Evolutionary conservation across 257 asterid genomes (phyloP).

Genomic region (Agastache rugosa): DNA sequence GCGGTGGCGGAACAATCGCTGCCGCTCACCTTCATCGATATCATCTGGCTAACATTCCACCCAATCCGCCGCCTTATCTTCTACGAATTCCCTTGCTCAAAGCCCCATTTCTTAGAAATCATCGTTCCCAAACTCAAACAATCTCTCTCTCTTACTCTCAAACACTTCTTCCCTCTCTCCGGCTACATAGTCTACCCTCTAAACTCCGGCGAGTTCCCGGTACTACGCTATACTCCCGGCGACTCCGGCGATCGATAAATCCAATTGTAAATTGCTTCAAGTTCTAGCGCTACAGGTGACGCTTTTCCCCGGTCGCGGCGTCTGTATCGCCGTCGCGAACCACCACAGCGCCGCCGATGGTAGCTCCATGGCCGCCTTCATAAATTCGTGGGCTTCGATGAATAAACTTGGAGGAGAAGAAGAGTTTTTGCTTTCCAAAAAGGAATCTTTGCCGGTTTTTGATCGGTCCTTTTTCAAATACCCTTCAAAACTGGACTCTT

Average conservation of each 20-base stretch:
- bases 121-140: constrained; percentile 50
- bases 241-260: constrained; percentile 40
- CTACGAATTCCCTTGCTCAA: constrained; percentile 37
- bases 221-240: constrained; percentile 40
- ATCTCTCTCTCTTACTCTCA: constrained; percentile 61
- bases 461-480: constrained; percentile 39
- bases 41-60: constrained; percentile 28
- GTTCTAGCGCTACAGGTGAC: constrained; percentile 56
- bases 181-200: constrained; percentile 44
- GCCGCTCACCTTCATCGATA: constrained; percentile 29
- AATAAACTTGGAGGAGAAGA: constrained; percentile 35
- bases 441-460: constrained; percentile 29
- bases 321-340: constrained; percentile 50
- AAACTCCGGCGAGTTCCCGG: constrained; percentile 33
- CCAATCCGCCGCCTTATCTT: constrained; percentile 51
- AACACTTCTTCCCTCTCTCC: constrained; percentile 53
- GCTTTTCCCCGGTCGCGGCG: constrained; percentile 49
- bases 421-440: not conserved
- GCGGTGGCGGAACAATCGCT: not conserved
- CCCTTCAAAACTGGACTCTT: constrained; percentile 32
- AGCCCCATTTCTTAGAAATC: constrained; percentile 41
- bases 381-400: constrained; percentile 51
- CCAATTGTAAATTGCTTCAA: constrained; percentile 28
- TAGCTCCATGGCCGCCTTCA: constrained; percentile 30
- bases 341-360: constrained; percentile 52